Conservation (phyloP, 164 flowering plant genomes). For the Vitis amurensis region DNA sequence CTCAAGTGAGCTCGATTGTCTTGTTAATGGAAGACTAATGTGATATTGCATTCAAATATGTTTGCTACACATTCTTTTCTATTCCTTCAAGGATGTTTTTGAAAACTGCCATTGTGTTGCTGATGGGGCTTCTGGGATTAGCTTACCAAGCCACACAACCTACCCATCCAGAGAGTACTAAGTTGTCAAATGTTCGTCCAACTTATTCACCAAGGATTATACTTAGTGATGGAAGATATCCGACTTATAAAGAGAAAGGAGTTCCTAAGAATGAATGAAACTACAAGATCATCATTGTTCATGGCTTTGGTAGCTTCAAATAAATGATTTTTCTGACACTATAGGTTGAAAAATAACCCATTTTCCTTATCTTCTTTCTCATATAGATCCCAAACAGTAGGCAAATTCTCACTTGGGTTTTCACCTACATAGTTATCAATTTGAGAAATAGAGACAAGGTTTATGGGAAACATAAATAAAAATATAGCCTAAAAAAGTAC, state of each 20-base stretch:
- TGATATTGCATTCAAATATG: neutral
- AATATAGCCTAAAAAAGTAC: too few species aligned
- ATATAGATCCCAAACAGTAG: too few species aligned
- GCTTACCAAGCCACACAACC: constrained; percentile 26
- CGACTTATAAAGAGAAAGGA: constrained; percentile 51
- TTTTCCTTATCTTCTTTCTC: too few species aligned
- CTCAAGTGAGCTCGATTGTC: too few species aligned
- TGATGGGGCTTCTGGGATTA: constrained; percentile 34
- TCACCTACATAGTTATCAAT: too few species aligned
- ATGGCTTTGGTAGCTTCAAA: constrained; percentile 51
- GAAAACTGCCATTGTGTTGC: constrained; percentile 16
- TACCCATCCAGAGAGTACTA: constrained; percentile 27
- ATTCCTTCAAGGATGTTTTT: constrained; percentile 14
- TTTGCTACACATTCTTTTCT: neutral
- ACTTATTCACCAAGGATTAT: constrained; percentile 34
- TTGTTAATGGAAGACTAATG: too few species aligned
- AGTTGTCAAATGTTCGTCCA: constrained; percentile 20
- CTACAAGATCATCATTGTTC: constrained; percentile 40
- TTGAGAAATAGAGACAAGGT: too few species aligned
- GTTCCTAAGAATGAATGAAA: constrained; percentile 38
- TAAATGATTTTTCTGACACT: constrained; percentile 27
- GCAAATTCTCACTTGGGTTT: too few species aligned
- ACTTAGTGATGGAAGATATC: constrained; percentile 51
- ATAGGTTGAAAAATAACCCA: constrained; percentile 9
- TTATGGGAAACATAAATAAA: too few species aligned